Percentiles rank a stretch among this genome's conserved stretches.
These are phyloP conservation scores for Pyrenophora tritici-repentis DNA, from an alignment of 2,329 filamentous ascomycete genomes.

Conservation along the genomic window DNA sequence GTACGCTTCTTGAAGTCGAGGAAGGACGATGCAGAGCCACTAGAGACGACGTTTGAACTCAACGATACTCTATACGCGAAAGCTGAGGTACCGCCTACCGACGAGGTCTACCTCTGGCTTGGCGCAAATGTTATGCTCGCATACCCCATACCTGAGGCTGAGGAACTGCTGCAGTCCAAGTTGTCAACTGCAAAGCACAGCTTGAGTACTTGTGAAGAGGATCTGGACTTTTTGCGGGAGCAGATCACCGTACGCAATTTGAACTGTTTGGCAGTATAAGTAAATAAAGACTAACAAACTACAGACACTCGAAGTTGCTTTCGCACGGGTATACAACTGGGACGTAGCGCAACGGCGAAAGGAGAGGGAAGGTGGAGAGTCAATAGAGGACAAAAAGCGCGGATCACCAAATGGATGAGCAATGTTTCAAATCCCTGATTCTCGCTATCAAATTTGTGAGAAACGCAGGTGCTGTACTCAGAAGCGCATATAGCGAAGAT, in stretches of 20 bases:
- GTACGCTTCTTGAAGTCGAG: conserved; percentile 81
- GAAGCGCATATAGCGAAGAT: background rate
- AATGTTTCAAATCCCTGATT: too few species aligned
- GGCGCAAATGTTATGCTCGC: conserved; percentile 98
- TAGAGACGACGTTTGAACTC: conserved; percentile 93
- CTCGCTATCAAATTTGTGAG: too few species aligned
- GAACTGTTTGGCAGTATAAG: too few species aligned
- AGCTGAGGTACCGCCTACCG: conserved; percentile 77
- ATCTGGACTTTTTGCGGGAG: conserved; percentile 91
- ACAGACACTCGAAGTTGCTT: conserved; percentile 95
- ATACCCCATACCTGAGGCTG: conserved; percentile 88
- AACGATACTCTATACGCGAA: conserved; percentile 95
- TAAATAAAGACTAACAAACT: conserved; percentile 20
- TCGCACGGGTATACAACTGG: conserved; percentile 98
- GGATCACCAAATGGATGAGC: conserved; percentile 27
- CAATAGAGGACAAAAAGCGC: conserved; percentile 50
- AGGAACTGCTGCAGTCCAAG: conserved; percentile 77
- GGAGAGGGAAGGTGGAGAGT: conserved; percentile 68
- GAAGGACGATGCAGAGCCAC: conserved; percentile 70
- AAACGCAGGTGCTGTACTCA: too few species aligned
- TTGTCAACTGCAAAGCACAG: conserved; percentile 78
- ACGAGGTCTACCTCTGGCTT: conserved; percentile 98
- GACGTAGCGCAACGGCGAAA: conserved; percentile 95
- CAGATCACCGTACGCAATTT: conserved; percentile 77
- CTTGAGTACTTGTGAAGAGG: conserved; percentile 88